Base-by-base conservation (phyloP, 805 yeast genomes). In the Candida wancherniae region DNA sequence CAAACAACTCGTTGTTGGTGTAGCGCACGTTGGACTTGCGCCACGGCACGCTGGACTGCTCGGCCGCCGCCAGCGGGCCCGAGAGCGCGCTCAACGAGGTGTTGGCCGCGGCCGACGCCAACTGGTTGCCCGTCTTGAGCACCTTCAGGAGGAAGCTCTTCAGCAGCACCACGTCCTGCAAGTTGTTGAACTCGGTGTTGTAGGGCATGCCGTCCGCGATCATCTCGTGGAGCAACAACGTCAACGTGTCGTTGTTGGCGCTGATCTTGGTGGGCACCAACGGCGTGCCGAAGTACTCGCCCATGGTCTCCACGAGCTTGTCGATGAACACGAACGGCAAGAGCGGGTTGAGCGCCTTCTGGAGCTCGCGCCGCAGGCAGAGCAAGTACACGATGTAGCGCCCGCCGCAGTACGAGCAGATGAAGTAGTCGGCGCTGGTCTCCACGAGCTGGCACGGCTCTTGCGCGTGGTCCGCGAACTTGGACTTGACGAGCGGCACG, bases 1-100 rank as follows among this genome's bases (percentile, higher is more conserved):
- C 81, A 52, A 79, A 86, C 56, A 90, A 67, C 56, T 90, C 97
- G 55, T 90, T 86, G 42, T 78, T 78, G 3, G 84, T 70, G 52
- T 84, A 77, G 42, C 70, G 73, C n/a, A 83, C 80, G 40, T 76
- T 72, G 4, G 78, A 51, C 27, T 74, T 66, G 47, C 97, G 71
- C 97, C 97, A 90, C 1, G 95, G 95, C 6, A 63, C 59, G 16
- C 34, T 36, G 34, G 26, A 20, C 34, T 15, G 47, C 26, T 31
- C 37, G 12, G 16, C 17, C 13, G 3, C 40, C 16, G 34, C 25
- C 26, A 20, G 15, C n/a, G 32, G 37, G 12, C 29, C 24, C 3
- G 45, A 28, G 4, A 48, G 37, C n/a, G 55, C 45, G n/a, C 43
- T 30, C 15, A 47, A 33, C 2, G 50, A 36, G 31, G 44, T 45